A percentile compares a stretch with the other conserved stretches of the same genome.
Evolutionary conservation across 495 filamentous ascomycete species (phyloP).

Genomic region (Staphylotrichum longicolle): DNA sequence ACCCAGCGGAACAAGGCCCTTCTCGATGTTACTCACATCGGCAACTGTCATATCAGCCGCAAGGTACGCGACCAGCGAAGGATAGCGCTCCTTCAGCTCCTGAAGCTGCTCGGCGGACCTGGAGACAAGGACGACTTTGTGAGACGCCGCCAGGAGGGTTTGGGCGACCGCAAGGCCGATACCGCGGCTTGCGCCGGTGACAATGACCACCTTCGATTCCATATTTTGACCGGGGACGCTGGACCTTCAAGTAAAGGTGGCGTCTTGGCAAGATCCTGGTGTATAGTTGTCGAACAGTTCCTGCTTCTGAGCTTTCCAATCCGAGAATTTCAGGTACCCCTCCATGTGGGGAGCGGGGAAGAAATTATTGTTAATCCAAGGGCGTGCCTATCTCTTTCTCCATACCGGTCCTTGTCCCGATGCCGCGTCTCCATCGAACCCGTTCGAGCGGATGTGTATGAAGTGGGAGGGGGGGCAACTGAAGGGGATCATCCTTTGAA

Average conservation of each 20-base stretch:
- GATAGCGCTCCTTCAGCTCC: slow-evolving; percentile 61
- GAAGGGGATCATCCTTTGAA: background rate
- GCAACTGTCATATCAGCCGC: slow-evolving; percentile 71
- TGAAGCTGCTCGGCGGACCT: slow-evolving; percentile 66
- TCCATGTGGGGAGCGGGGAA: slow-evolving; percentile 21
- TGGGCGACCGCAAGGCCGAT: slow-evolving; percentile 78
- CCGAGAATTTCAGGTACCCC: slow-evolving; percentile 12
- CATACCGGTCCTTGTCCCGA: background rate
- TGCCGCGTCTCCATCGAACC: slow-evolving; percentile 8
- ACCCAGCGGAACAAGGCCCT: no score
- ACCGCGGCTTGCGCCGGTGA: slow-evolving; percentile 71
- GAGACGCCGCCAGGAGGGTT: slow-evolving; percentile 62
- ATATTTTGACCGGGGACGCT: slow-evolving; percentile 23
- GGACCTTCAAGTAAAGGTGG: background rate
- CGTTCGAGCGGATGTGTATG: slow-evolving; percentile 8
- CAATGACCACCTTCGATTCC: slow-evolving; percentile 58
- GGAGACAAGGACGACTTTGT: slow-evolving; percentile 75
- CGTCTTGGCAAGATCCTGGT: background rate
- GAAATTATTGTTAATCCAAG: slow-evolving; percentile 9
- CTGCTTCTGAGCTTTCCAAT: background rate
- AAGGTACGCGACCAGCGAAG: slow-evolving; percentile 66
- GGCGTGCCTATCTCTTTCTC: slow-evolving; percentile 8
- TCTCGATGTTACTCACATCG: slow-evolving; percentile 38
- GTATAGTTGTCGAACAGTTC: slow-evolving; percentile 1
- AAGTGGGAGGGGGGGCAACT: background rate